Evolutionary conservation across 192 early-diverging fungal genomes (phyloP), one percentile per base, ranked within the genome.

Genomic region (Coemansia sp.): DNA sequence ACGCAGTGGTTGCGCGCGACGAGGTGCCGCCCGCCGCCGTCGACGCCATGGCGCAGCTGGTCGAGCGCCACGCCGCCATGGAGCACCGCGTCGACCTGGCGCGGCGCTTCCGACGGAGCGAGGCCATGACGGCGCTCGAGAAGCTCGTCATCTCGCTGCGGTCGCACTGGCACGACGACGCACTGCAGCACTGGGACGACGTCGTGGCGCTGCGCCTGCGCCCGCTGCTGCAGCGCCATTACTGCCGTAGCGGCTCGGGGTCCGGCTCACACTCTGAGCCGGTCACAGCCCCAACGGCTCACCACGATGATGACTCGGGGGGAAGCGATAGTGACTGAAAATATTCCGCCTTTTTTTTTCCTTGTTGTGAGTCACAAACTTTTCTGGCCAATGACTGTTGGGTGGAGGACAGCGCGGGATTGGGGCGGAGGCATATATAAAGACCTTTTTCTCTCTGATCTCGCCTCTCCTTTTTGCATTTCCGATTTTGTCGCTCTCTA

Each of bases 121-220:
- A 88, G 62, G 74, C 74, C 1, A 81, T 78, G 47, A 89, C 89
- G 10, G 71, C 85, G 24, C 76, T 92, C 29, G 91, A 93, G 38
- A 92, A 92, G 78, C 62, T 92, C 36, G 55, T 91, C 9, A 69
- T 80, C 22, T 92, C 90, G 24, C 34, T 89, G 68, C 80, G 77
- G 20, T 81, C 77, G 34, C 87, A 89, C 71, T 84, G 81, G 81
- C 61, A 13, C 27, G 62, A 36, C 12, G 67, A 24, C n/a, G 76
- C 39, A 33, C 67, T 60, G 38, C 73, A 69, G 68, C 62, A 69
- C 16, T 83, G 81, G 81, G 81, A 78, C 47, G 81, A 72, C 44
- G 52, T 10, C 3, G 76, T 83, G 43, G 38, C 81, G 20, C 33
- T 40, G 33, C 69, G 49, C 5, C 57, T 83, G 46, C 66, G 72